These are phyloP conservation scores for Mycena metata DNA, from an alignment of 768 basidiomycete species.

Conservation along the genomic window DNA sequence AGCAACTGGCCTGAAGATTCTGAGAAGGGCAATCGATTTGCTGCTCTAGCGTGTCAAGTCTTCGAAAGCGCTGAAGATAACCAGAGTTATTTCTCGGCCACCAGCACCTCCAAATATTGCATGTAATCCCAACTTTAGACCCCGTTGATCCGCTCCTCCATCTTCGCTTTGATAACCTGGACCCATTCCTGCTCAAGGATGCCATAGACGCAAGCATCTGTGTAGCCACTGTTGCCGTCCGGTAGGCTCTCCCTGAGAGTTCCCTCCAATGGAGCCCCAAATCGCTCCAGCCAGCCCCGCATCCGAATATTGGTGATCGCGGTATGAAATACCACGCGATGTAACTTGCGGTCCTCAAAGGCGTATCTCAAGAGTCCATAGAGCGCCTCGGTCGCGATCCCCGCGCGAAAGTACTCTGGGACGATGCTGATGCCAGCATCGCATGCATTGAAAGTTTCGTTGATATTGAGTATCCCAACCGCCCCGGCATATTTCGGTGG, in stretches of 20 bases:
- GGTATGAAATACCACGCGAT: constrained; percentile 59
- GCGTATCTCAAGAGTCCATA: constrained; percentile 55
- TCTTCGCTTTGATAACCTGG: constrained; percentile 43
- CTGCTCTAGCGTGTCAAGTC: too few species aligned
- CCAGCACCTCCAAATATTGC: too few species aligned
- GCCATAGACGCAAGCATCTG: constrained; percentile 57
- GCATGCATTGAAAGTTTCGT: constrained; percentile 51
- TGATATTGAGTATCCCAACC: constrained; percentile 55
- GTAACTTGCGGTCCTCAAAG: constrained; percentile 58
- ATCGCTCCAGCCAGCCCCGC: constrained; percentile 61
- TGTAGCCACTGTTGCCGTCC: constrained; percentile 49
- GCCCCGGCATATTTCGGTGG: constrained; percentile 51
- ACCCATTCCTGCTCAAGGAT: constrained; percentile 60
- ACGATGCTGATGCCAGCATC: constrained; percentile 58
- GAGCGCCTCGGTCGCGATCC: constrained; percentile 60
- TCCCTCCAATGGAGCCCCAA: constrained; percentile 55
- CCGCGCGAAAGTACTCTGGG: constrained; percentile 52
- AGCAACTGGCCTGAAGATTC: too few species aligned
- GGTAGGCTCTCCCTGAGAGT: constrained; percentile 56
- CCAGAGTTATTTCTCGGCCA: too few species aligned
- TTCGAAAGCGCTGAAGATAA: too few species aligned
- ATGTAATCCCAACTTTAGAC: background rate
- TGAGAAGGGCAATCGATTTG: too few species aligned
- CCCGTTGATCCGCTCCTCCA: constrained; percentile 16
- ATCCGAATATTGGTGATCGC: constrained; percentile 57